A percentile compares a stretch with the other conserved stretches of the same genome.
These are phyloP conservation scores for Cylindrodendrum hubeiense DNA, from an alignment of 2,329 filamentous ascomycete species.

Conservation along the genomic window DNA sequence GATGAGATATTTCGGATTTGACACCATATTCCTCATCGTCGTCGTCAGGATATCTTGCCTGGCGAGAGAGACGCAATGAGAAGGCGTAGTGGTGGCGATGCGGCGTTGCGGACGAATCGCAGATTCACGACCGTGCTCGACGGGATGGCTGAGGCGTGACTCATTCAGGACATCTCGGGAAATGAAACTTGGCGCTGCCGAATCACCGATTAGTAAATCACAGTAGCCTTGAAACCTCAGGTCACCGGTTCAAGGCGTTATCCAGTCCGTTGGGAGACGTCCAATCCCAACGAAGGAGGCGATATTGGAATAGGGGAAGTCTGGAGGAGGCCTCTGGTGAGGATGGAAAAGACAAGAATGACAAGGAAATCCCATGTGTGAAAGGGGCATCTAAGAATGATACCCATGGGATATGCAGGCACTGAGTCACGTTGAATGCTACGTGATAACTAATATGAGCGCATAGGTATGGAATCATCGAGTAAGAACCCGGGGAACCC, in stretches of 20 bases:
- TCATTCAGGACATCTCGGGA: conserved; percentile 13
- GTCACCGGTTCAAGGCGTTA: conserved; percentile 5
- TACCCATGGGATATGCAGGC: neutral
- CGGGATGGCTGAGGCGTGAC: conserved; percentile 16
- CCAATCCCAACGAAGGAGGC: conserved; percentile 12
- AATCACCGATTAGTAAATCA: conserved; percentile 1
- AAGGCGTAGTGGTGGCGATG: conserved; percentile 18
- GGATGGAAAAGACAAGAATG: conserved; percentile 6
- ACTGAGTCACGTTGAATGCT: conserved; percentile 14
- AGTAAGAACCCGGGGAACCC: conserved; percentile 29
- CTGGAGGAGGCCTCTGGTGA: conserved; percentile 17
- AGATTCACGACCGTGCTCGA: neutral
- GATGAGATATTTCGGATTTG: neutral
- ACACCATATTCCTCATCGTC: neutral
- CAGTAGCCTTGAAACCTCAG: conserved; percentile 2
- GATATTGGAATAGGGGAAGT: conserved; percentile 3
- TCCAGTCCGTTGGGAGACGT: neutral
- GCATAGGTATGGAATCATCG: conserved; percentile 19
- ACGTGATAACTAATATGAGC: neutral
- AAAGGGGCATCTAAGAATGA: neutral
- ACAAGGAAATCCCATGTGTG: neutral
- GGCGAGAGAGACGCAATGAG: neutral
- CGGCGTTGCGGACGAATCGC: conserved; percentile 12
- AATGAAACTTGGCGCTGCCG: conserved; percentile 10
- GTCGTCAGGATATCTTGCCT: conserved; percentile 18